Percentiles rank a stretch among this genome's conserved stretches.
Conservation (phyloP, 2,329 filamentous ascomycete species). For the Juglanconis oblonga region DNA sequence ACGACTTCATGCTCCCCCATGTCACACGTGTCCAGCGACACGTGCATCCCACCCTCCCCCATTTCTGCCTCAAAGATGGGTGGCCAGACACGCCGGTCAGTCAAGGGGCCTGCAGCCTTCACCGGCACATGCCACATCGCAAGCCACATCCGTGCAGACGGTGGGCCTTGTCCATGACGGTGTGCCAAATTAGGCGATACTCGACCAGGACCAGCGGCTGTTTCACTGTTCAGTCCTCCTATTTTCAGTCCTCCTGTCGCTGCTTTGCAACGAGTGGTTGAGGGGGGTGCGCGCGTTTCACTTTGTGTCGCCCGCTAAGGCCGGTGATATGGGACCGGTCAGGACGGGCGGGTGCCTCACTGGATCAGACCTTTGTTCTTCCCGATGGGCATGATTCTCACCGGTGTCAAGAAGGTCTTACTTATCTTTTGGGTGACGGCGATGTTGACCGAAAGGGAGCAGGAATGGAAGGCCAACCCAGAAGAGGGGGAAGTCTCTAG, state of each 20-base stretch:
- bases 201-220: background rate
- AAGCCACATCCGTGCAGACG: background rate
- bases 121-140: background rate
- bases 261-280: background rate
- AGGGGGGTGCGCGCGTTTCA: background rate
- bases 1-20: background rate
- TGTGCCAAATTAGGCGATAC: background rate
- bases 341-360: background rate
- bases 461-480: background rate
- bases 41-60: background rate
- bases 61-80: background rate
- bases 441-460: background rate
- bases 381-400: background rate
- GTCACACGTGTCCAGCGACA: slow-evolving; percentile 5
- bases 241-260: background rate
- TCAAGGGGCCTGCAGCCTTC: background rate
- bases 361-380: background rate
- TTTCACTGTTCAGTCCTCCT: background rate
- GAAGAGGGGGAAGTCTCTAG: background rate
- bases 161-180: background rate
- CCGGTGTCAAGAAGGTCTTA: slow-evolving; percentile 6
- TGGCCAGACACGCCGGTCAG: background rate
- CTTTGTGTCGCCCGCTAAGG: background rate
- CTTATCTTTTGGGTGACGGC: background rate
- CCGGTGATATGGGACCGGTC: background rate